Conservation (phyloP, 2,329 filamentous ascomycete genomes). For the Nemania bipapillata region DNA sequence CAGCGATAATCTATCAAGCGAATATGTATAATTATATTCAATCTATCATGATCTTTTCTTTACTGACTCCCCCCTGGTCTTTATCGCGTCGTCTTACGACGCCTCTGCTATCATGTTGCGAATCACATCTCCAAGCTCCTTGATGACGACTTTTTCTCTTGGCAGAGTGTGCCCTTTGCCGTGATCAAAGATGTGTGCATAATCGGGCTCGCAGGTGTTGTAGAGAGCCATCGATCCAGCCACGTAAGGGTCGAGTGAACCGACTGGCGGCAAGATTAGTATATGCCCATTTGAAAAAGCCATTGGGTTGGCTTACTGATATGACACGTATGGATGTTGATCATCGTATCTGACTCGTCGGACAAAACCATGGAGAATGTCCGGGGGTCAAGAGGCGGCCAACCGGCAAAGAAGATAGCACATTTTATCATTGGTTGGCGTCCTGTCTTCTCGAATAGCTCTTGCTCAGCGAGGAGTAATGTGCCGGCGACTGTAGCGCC, state of each 20-base stretch:
- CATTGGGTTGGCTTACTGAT: conserved; percentile 55
- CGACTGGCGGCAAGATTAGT: conserved; percentile 54
- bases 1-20: background rate
- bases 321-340: conserved; percentile 65
- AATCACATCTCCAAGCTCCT: conserved; percentile 60
- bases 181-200: conserved; percentile 70
- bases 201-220: conserved; percentile 70
- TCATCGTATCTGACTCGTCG: conserved; percentile 61
- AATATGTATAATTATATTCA: background rate
- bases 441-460: conserved; percentile 44
- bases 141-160: conserved; percentile 61
- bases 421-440: conserved; percentile 57
- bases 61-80: background rate
- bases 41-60: conserved; percentile 7
- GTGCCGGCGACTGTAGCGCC: conserved; percentile 50
- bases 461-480: conserved; percentile 49
- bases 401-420: conserved; percentile 64
- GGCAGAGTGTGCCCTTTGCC: conserved; percentile 73
- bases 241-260: conserved; percentile 69
- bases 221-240: conserved; percentile 70
- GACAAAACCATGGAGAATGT: conserved; percentile 59
- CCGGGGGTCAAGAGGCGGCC: conserved; percentile 62
- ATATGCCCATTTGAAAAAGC: background rate
- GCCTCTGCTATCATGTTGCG: conserved; percentile 50
- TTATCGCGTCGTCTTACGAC: conserved; percentile 11